Evolutionary conservation across 495 filamentous ascomycete genomes (phyloP).

Genomic region (Pseudoneurospora amorphoporcata): DNA sequence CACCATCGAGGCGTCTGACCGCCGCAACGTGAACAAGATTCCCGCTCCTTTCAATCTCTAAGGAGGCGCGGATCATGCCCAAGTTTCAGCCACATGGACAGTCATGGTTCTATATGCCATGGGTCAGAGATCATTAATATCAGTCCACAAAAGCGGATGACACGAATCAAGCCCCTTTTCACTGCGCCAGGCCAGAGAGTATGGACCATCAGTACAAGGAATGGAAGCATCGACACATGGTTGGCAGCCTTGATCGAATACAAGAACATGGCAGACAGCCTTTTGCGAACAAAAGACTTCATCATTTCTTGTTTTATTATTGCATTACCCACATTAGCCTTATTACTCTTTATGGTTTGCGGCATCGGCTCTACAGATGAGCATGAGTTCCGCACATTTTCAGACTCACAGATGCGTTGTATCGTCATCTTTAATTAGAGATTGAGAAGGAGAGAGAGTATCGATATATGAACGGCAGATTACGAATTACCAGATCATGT

Average conservation of each 20-base stretch:
- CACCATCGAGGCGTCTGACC: slow-evolving; percentile 7
- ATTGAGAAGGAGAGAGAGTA: not conserved
- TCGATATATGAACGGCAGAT: not conserved
- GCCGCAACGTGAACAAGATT: slow-evolving; percentile 2
- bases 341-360: not conserved
- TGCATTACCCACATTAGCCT: not conserved
- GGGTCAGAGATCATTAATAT: not conserved
- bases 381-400: not conserved
- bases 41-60: not conserved
- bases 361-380: not conserved
- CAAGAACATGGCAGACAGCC: not conserved
- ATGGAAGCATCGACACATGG: not conserved
- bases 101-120: not conserved
- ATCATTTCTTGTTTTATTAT: not conserved
- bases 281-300: not conserved
- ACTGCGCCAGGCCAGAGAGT: not conserved
- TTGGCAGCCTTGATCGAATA: not conserved
- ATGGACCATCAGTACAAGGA: not conserved
- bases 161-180: not conserved
- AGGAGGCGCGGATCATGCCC: not conserved
- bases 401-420: not conserved
- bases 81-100: not conserved
- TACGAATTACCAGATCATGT: not conserved
- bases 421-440: not conserved
- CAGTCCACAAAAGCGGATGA: not conserved